Percentiles rank a stretch among this genome's conserved stretches.
Evolutionary conservation across 2,329 filamentous ascomycete genomes (phyloP).

Genomic region (Exophiala bonariae): DNA sequence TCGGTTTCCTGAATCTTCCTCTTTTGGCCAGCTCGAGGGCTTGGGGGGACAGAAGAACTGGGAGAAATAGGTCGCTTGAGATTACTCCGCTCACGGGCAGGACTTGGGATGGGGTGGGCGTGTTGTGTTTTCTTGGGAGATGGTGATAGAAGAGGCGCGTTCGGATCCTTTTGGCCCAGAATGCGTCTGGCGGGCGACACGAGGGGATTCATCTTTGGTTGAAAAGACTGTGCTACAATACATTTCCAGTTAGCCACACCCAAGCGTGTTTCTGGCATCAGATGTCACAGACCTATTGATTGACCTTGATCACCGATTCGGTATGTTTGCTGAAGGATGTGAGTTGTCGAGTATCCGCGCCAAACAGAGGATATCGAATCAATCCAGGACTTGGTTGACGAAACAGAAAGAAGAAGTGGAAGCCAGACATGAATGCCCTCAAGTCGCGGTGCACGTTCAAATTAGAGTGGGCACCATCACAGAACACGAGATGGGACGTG

Average conservation of each 20-base stretch:
- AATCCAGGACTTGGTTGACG: too few relatives aligned
- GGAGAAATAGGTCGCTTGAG: slow-evolving; percentile 9
- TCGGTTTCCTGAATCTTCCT: slow-evolving; percentile 22
- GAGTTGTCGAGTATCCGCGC: too few relatives aligned
- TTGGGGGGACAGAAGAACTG: neutral
- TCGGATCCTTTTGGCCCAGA: slow-evolving; percentile 27
- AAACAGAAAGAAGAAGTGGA: too few relatives aligned
- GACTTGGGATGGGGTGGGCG: slow-evolving; percentile 3
- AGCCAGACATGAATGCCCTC: neutral
- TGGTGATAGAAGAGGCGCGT: slow-evolving; percentile 19
- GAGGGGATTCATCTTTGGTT: slow-evolving; percentile 7
- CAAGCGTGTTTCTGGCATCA: too few relatives aligned
- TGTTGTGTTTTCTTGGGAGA: slow-evolving; percentile 11
- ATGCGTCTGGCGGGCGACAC: slow-evolving; percentile 24
- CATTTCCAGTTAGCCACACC: too few relatives aligned
- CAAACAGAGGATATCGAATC: too few relatives aligned
- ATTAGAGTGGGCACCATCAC: neutral
- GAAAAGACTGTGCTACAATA: neutral
- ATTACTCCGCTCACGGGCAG: slow-evolving; percentile 1
- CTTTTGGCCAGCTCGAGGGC: slow-evolving; percentile 26
- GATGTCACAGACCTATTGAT: too few relatives aligned
- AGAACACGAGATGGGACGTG: neutral
- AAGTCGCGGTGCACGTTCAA: neutral
- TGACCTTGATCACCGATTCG: too few relatives aligned
- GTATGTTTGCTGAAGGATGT: too few relatives aligned